Evolutionary conservation across 176 grass and related monocot genomes (phyloP), one percentile per base, ranked within the genome.

Genomic region (Elaeis guineensis): DNA sequence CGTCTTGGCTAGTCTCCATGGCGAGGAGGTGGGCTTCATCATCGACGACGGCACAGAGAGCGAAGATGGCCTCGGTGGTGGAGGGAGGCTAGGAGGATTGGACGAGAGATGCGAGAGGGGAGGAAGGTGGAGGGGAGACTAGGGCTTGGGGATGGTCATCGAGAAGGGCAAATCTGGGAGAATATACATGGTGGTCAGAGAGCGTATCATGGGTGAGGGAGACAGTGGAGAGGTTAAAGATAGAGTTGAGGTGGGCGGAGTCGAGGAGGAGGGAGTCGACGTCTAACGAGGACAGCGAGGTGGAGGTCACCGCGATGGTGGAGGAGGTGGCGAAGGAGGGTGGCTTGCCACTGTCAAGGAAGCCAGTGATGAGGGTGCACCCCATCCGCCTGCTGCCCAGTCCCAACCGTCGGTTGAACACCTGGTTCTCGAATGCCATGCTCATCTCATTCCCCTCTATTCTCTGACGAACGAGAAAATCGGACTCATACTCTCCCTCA

Each of bases 191-290:
- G n/a, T n/a, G n/a, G n/a, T n/a, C n/a, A 22, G 25, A 65, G 14
- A 52, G 21, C 3, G 48, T 19, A 67, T 51, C 64, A 3, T 67
- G 64, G 8, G 50, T 67, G 64, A 67, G 64, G 2, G 64, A 19
- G 51, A 67, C 64, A 25, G 64, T 54, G 50, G 50, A 16, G 16
- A 67, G 51, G 24, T 67, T 54, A 19, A 67, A 67, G 24, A 51
- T 51, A 21, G 21, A 51, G 25, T 67, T 67, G 64, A 67, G 64
- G 51, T 51, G 64, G 23, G 9, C 24, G 21, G 64, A 22, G 17
- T 67, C 64, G 9, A 67, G 64, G 51, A 67, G 64, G 25, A 67
- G 51, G 24, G 64, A 65, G 11, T 65, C 62, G 3, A 65, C 62
- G 25, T 65, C 23, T 65, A 49, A 65, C 62, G 22, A 65, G 62